phyloP scores from a whole-genome alignment of 2,329 filamentous ascomycete species.

The Monilinia fructicola region DNA sequence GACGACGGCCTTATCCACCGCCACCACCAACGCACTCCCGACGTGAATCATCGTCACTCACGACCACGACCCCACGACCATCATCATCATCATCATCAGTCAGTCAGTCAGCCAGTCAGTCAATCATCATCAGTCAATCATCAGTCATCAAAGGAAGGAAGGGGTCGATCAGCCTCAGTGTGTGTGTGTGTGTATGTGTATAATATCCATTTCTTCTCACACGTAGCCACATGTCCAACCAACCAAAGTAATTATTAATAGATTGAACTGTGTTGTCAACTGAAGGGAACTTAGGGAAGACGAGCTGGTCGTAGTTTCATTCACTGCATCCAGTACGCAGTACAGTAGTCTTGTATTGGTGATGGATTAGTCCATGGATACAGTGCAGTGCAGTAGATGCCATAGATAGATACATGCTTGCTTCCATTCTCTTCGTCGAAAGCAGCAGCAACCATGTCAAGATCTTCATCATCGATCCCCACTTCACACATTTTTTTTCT shows the following conservation, averaged over 20 bases:
- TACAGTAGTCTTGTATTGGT: no score
- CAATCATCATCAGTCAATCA: no score
- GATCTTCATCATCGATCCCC: conserved; percentile 12
- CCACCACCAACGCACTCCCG: conserved; percentile 9
- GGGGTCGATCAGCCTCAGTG: conserved; percentile 6
- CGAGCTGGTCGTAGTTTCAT: neutral
- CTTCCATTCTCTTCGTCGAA: neutral
- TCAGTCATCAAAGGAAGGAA: conserved; percentile 1
- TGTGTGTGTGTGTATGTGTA: neutral
- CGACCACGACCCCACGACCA: neutral
- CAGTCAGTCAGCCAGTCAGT: no score
- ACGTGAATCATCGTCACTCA: conserved; percentile 4
- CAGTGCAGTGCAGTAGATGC: no score
- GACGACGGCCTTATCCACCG: neutral
- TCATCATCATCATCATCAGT: no score
- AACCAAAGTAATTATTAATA: conserved; percentile 12
- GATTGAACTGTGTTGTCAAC: conserved; percentile 17
- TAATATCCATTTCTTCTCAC: conserved; percentile 8
- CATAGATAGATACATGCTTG: neutral
- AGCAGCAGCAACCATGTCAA: conserved; percentile 1
- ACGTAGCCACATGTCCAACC: conserved; percentile 4
- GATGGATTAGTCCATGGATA: neutral
- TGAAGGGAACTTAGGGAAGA: neutral
- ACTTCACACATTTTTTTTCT: conserved; percentile 1
- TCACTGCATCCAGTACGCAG: neutral